Evolutionary conservation across 2,329 filamentous ascomycete species (phyloP).

Genomic region (Fusarium duplospermum): DNA sequence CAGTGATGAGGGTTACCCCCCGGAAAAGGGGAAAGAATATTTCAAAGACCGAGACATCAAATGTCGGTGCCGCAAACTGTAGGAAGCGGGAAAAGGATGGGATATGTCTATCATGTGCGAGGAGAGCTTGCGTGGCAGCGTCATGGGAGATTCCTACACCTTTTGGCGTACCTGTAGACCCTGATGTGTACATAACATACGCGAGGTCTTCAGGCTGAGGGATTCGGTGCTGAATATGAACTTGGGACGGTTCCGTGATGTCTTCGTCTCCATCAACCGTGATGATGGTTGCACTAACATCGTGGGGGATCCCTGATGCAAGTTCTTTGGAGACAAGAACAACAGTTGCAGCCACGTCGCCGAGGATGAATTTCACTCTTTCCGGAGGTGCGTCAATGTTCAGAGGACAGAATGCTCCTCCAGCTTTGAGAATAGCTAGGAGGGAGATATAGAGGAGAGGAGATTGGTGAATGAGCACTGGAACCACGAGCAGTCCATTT

Average conservation of each 20-base stretch:
- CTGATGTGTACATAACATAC: constrained; percentile 95
- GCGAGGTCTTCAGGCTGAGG: constrained; percentile 65
- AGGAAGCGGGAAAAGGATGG: constrained; percentile 83
- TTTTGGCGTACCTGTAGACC: constrained; percentile 89
- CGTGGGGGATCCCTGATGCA: constrained; percentile 52
- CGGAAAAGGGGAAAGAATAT: constrained; percentile 89
- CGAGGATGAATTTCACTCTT: constrained; percentile 80
- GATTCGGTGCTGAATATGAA: constrained; percentile 24
- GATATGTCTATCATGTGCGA: constrained; percentile 84
- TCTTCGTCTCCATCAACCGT: constrained; percentile 47
- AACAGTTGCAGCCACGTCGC: constrained; percentile 78
- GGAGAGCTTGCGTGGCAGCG: constrained; percentile 82
- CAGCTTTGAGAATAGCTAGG: constrained; percentile 82
- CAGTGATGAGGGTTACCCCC: constrained; percentile 78
- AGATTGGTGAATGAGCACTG: constrained; percentile 81
- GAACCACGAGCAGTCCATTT: constrained; percentile 67
- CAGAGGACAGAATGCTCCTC: constrained; percentile 87
- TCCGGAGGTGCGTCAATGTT: constrained; percentile 82
- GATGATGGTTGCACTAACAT: constrained; percentile 50
- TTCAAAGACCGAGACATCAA: constrained; percentile 95
- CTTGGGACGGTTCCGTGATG: not conserved
- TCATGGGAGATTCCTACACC: constrained; percentile 85
- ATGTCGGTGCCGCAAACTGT: constrained; percentile 92
- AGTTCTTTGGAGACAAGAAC: constrained; percentile 72
- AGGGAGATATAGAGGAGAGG: constrained; percentile 81